These are phyloP conservation scores for Immersiella caudata DNA, from an alignment of 495 filamentous ascomycete species.

Conservation along the genomic window DNA sequence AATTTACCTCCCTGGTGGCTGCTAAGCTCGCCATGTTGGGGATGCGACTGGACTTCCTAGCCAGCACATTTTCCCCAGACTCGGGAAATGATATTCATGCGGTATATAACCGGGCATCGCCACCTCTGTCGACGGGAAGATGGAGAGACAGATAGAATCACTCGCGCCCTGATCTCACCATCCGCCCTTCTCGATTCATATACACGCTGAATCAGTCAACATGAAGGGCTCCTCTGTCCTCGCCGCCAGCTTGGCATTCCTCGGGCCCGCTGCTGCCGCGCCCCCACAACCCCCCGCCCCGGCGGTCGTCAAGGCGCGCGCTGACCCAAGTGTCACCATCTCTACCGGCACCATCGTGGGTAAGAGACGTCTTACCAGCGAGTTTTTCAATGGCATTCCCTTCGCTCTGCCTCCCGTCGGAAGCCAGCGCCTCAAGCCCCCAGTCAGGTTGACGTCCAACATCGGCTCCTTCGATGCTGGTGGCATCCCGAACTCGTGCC, in stretches of 20 bases:
- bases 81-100: background rate
- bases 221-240: conserved; percentile 37
- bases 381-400: conserved; percentile 54
- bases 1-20: background rate
- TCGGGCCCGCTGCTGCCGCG: conserved; percentile 34
- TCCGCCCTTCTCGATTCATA: background rate
- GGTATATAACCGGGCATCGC: background rate
- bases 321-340: conserved; percentile 50
- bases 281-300: conserved; percentile 36
- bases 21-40: background rate
- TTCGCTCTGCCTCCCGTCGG: conserved; percentile 50
- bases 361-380: conserved; percentile 28
- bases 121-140: background rate
- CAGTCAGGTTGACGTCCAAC: conserved; percentile 43
- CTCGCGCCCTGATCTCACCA: background rate
- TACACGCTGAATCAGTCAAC: conserved; percentile 14
- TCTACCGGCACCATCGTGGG: conserved; percentile 58
- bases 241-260: conserved; percentile 28
- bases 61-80: background rate
- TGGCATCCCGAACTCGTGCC: conserved; percentile 53
- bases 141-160: conserved; percentile 1
- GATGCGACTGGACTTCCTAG: background rate
- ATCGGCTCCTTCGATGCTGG: conserved; percentile 57
- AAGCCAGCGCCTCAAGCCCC: conserved; percentile 46
- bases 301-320: conserved; percentile 41